Conservation (phyloP, 192 early-diverging fungal genomes). For the Umbelopsis ramanniana region DNA sequence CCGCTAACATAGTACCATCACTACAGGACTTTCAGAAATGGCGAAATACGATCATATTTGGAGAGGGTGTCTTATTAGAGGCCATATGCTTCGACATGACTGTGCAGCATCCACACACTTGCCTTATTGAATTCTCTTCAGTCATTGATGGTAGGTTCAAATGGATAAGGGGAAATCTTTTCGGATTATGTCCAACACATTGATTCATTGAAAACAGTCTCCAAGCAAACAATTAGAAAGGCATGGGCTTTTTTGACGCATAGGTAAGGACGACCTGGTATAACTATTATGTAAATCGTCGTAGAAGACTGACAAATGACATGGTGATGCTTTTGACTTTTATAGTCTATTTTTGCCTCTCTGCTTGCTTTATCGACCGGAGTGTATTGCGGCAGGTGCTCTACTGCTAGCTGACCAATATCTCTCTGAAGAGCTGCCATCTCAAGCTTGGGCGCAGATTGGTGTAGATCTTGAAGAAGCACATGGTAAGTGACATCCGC, state of each 20-base stretch:
- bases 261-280: slow-evolving; percentile 25
- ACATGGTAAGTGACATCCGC: slow-evolving; percentile 25
- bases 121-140: slow-evolving; percentile 41
- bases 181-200: background rate
- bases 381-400: slow-evolving; percentile 49
- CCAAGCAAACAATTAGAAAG: slow-evolving; percentile 40
- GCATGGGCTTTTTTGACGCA: slow-evolving; percentile 60
- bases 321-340: no score
- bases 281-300: background rate
- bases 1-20: slow-evolving; percentile 13
- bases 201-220: slow-evolving; percentile 17
- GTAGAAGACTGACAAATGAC: background rate
- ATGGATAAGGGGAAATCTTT: background rate
- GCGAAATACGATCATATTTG: slow-evolving; percentile 54
- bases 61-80: slow-evolving; percentile 66
- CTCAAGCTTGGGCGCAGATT: slow-evolving; percentile 17
- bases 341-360: slow-evolving; percentile 48
- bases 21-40: slow-evolving; percentile 58
- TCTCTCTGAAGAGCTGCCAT: background rate
- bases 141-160: slow-evolving; percentile 27
- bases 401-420: slow-evolving; percentile 43
- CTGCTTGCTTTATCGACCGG: slow-evolving; percentile 49
- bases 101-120: slow-evolving; percentile 66
- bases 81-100: slow-evolving; percentile 73
- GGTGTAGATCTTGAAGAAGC: slow-evolving; percentile 35